A percentile compares a stretch with the other conserved stretches of the same genome.
These are phyloP conservation scores for Agaricus sinodeliciosus DNA, from an alignment of 768 basidiomycete genomes.

Conservation along the genomic window DNA sequence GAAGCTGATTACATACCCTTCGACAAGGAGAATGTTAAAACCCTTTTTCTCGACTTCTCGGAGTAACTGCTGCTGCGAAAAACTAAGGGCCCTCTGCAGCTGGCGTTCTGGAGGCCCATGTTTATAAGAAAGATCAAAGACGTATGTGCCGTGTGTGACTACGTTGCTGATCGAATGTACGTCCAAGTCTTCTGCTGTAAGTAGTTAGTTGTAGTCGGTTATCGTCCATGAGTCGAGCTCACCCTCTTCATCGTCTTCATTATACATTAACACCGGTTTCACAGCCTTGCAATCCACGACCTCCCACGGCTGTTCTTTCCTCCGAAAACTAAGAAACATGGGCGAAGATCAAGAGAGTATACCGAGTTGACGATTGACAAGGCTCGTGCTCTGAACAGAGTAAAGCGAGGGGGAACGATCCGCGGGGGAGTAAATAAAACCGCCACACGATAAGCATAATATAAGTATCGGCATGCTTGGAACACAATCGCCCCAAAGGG, in stretches of 20 bases:
- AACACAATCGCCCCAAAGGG: neutral
- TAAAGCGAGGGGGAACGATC: slow-evolving; percentile 7
- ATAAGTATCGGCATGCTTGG: neutral
- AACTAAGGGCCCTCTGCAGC: slow-evolving; percentile 46
- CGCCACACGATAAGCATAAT: no score
- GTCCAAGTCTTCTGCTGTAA: slow-evolving; percentile 42
- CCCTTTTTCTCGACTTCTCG: slow-evolving; percentile 46
- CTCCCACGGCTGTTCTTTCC: slow-evolving; percentile 67
- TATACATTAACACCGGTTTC: slow-evolving; percentile 58
- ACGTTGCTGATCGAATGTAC: slow-evolving; percentile 45
- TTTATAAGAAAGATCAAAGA: slow-evolving; percentile 48
- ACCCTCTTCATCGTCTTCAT: slow-evolving; percentile 61
- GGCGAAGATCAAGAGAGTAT: neutral
- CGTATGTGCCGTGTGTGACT: slow-evolving; percentile 54
- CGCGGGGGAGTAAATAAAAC: neutral
- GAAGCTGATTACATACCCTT: slow-evolving; percentile 42
- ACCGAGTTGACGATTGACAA: slow-evolving; percentile 3
- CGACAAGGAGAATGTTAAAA: slow-evolving; percentile 58
- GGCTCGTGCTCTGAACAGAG: neutral
- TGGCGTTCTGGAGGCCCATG: slow-evolving; percentile 35
- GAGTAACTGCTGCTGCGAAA: slow-evolving; percentile 60
- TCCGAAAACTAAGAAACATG: slow-evolving; percentile 41
- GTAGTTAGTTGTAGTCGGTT: neutral
- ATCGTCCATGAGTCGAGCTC: slow-evolving; percentile 12
- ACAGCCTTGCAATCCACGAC: slow-evolving; percentile 63